phyloP scores from a whole-genome alignment of 2,329 filamentous ascomycete genomes.

The Aspergillus sp. region DNA sequence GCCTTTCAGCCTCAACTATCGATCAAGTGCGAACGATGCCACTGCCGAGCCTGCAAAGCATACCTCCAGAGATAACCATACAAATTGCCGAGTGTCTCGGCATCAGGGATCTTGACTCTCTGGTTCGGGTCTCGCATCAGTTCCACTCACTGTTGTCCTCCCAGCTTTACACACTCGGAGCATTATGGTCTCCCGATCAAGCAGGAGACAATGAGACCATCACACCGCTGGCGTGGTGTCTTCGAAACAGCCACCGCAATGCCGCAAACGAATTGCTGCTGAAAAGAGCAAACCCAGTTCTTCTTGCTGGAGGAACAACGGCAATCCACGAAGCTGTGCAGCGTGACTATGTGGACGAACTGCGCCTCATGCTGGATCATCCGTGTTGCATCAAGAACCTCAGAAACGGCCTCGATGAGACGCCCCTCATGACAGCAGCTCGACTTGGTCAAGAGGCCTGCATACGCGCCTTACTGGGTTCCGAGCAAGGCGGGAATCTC shows the following conservation, averaged over 20 bases:
- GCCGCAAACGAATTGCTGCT: not conserved
- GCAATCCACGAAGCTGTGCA: not conserved
- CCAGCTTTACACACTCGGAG: not conserved
- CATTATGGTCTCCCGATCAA: not conserved
- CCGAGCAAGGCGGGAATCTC: not conserved
- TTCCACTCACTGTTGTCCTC: not conserved
- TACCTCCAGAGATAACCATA: not conserved
- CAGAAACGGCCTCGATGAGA: not conserved
- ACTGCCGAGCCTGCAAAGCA: not conserved
- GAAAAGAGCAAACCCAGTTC: not conserved
- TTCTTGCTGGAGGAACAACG: not conserved
- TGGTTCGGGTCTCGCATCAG: not conserved
- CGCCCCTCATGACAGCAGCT: not conserved
- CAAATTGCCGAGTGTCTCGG: not conserved
- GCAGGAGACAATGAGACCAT: not conserved
- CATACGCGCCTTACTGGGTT: not conserved
- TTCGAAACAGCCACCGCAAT: not conserved
- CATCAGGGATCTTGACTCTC: not conserved
- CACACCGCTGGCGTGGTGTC: not conserved
- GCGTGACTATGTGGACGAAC: not conserved
- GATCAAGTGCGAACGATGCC: not conserved
- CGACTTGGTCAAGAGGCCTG: not conserved
- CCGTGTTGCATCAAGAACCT: not conserved
- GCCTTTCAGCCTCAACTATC: not conserved
- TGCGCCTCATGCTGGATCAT: not conserved